Evolutionary conservation across 768 basidiomycete species (phyloP).

Genomic region (Termitomyces sp.): DNA sequence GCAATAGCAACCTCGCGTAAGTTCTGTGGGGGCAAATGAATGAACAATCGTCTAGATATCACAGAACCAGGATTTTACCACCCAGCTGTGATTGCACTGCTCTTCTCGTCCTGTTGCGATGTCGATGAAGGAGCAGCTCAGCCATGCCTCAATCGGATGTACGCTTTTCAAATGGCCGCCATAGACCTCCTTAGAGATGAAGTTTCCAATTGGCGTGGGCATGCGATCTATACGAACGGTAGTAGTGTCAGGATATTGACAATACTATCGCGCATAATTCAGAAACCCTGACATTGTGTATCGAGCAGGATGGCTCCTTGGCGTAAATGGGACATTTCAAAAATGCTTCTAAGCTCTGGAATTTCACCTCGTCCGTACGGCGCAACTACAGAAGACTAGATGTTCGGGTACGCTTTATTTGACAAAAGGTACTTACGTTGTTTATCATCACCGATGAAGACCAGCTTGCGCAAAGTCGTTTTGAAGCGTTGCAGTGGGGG

Average conservation of each 20-base stretch:
- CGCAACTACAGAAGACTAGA: conserved; percentile 40
- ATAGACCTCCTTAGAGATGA: conserved; percentile 60
- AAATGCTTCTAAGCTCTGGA: conserved; percentile 47
- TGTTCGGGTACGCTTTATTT: neutral
- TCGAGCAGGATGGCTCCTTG: conserved; percentile 40
- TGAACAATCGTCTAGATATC: neutral
- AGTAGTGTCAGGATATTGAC: neutral
- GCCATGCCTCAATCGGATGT: conserved; percentile 29
- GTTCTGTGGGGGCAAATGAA: conserved; percentile 37
- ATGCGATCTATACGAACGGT: conserved; percentile 42
- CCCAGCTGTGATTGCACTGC: conserved; percentile 28
- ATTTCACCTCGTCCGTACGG: conserved; percentile 57
- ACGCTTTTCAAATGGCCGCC: conserved; percentile 39
- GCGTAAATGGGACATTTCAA: conserved; percentile 50
- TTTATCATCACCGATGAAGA: conserved; percentile 51
- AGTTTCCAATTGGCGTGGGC: conserved; percentile 56
- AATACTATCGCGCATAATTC: neutral
- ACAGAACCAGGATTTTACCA: conserved; percentile 19
- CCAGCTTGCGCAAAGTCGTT: conserved; percentile 31
- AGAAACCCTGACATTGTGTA: conserved; percentile 48
- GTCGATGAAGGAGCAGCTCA: conserved; percentile 57
- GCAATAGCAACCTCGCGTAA: conserved; percentile 40
- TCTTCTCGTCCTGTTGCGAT: conserved; percentile 27
- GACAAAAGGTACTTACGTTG: conserved; percentile 30
- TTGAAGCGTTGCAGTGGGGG: conserved; percentile 30